A percentile compares a stretch with the other conserved stretches of the same genome.
phyloP scores from a whole-genome alignment of 139 green algal species.

The Volvox reticuliferus region DNA sequence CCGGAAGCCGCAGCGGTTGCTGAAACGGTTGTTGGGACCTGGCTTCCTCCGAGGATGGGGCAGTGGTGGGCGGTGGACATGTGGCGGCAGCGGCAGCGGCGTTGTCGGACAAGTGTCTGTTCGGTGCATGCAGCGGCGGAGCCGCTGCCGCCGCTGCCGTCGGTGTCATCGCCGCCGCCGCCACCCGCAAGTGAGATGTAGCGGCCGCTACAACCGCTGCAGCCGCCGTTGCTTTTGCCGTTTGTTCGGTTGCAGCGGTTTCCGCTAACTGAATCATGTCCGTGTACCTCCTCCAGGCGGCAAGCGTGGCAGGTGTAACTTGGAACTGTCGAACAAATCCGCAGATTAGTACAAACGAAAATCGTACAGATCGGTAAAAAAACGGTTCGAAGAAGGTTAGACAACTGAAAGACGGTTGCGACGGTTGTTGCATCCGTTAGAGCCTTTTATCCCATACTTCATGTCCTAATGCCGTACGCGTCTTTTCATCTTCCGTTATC shows the following conservation, averaged over 20 bases:
- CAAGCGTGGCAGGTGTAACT: slow-evolving; percentile 59
- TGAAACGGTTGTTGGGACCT: too few relatives aligned
- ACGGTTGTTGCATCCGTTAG: too few relatives aligned
- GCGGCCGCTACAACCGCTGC: background rate
- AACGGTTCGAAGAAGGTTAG: background rate
- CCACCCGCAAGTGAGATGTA: background rate
- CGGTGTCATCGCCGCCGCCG: background rate
- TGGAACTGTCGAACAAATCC: slow-evolving; percentile 55
- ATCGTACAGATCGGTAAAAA: background rate
- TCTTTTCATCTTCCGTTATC: background rate
- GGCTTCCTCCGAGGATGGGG: too few relatives aligned
- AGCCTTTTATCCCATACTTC: background rate
- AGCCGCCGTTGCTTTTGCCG: background rate
- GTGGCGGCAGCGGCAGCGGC: too few relatives aligned
- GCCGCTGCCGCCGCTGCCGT: background rate
- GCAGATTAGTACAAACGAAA: background rate
- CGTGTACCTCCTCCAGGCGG: slow-evolving; percentile 68
- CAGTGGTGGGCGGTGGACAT: too few relatives aligned
- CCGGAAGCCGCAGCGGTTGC: too few relatives aligned
- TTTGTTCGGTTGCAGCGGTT: background rate
- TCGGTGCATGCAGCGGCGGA: background rate
- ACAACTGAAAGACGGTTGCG: background rate
- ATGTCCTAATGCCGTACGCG: background rate
- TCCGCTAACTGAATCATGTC: slow-evolving; percentile 60
- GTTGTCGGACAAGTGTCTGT: background rate